Evolutionary conservation across 495 filamentous ascomycete genomes (phyloP).

Genomic region (Aspergillus wentii): DNA sequence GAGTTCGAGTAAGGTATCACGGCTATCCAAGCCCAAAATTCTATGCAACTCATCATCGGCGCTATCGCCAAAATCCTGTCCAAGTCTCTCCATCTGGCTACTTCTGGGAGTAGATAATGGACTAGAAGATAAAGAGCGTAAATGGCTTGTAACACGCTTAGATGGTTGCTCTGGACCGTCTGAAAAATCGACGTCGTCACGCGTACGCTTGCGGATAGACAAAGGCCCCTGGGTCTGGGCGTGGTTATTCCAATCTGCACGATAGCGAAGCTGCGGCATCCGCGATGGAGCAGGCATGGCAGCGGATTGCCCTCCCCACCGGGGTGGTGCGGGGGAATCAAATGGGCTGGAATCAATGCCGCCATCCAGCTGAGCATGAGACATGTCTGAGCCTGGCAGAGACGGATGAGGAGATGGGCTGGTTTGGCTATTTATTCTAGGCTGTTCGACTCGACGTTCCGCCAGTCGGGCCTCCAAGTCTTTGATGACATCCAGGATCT

Average conservation of each 20-base stretch:
- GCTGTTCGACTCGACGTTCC: constrained; percentile 10
- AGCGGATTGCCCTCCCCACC: not conserved
- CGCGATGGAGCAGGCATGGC: constrained; percentile 5
- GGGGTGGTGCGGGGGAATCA: constrained; percentile 1
- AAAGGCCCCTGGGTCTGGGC: not conserved
- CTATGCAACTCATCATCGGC: constrained; percentile 6
- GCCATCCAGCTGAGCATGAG: constrained; percentile 13
- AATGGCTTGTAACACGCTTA: not conserved
- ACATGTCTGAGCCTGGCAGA: not conserved
- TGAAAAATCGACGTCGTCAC: not conserved
- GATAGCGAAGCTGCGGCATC: not conserved
- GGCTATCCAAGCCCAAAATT: constrained; percentile 24
- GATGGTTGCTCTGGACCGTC: not conserved
- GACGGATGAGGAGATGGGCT: constrained; percentile 1
- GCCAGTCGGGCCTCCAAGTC: constrained; percentile 16
- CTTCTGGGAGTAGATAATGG: not conserved
- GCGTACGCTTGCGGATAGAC: constrained; percentile 11
- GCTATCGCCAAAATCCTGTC: constrained; percentile 1
- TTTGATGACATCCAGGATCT: constrained; percentile 16
- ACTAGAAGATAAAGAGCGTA: too few species aligned
- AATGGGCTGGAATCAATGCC: not conserved
- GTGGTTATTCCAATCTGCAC: not conserved
- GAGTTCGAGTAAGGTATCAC: constrained; percentile 26
- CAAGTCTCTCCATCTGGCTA: not conserved
- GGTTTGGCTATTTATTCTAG: not conserved